phyloP scores from a whole-genome alignment of 2,329 filamentous ascomycete genomes.

The Neonectria neomacrospora region DNA sequence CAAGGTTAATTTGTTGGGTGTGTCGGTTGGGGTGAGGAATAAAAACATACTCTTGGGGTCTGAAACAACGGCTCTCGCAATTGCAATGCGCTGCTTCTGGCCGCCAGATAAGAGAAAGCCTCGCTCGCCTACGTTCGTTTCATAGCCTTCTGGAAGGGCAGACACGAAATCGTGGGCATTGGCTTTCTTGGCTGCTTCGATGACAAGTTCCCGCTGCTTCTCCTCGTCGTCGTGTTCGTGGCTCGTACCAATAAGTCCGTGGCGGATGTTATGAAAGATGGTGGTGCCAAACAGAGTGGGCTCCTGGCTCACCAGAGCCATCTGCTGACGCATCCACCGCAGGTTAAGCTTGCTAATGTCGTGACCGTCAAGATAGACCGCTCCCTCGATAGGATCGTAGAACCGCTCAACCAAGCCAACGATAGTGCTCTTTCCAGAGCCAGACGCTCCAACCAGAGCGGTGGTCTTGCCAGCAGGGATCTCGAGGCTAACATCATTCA shows the following conservation, averaged over 20 bases:
- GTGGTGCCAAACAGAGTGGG: constrained; percentile 90
- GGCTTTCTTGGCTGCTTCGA: constrained; percentile 86
- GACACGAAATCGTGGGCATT: constrained; percentile 95
- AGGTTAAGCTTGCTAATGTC: constrained; percentile 86
- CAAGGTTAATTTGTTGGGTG: constrained; percentile 19
- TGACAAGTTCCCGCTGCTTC: constrained; percentile 75
- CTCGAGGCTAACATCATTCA: constrained; percentile 81
- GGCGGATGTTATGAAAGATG: constrained; percentile 89
- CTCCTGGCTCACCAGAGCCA: constrained; percentile 93
- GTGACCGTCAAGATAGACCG: constrained; percentile 82
- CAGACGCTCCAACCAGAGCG: constrained; percentile 92
- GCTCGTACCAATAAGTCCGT: constrained; percentile 87
- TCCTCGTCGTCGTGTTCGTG: constrained; percentile 75
- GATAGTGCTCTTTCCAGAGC: constrained; percentile 94
- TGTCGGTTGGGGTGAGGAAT: background rate
- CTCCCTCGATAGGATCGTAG: constrained; percentile 86
- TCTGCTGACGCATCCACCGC: constrained; percentile 90
- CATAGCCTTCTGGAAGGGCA: constrained; percentile 84
- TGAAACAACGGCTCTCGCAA: constrained; percentile 88
- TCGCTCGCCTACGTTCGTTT: constrained; percentile 94
- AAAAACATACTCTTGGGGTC: constrained; percentile 76
- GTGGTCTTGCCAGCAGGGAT: constrained; percentile 93
- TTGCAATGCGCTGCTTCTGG: constrained; percentile 96
- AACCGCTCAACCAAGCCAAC: constrained; percentile 94
- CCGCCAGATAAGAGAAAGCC: constrained; percentile 93